phyloP scores from a whole-genome alignment of 2,329 filamentous ascomycete species.

The Verticillium albo-atrum region DNA sequence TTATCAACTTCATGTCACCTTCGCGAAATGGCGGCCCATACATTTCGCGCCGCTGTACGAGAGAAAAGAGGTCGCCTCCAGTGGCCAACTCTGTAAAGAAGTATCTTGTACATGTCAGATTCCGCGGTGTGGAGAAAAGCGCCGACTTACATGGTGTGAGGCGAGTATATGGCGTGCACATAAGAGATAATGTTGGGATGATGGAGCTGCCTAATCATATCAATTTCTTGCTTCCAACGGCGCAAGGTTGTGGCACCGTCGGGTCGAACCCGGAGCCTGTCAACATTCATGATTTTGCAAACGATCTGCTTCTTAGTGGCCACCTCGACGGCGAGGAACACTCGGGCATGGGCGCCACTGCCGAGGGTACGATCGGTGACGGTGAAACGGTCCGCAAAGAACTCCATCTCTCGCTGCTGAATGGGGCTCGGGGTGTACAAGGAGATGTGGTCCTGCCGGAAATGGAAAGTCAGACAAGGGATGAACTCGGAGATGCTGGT shows the following conservation, averaged over 20 bases:
- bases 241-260: conserved; percentile 14
- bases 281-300: conserved; percentile 61
- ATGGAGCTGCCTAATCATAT: conserved; percentile 47
- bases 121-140: background rate
- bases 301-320: conserved; percentile 55
- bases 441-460: background rate
- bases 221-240: conserved; percentile 42
- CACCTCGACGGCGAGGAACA: conserved; percentile 38
- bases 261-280: conserved; percentile 9
- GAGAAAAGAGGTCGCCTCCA: conserved; percentile 49
- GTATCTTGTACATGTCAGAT: conserved; percentile 30
- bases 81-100: conserved; percentile 54
- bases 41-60: conserved; percentile 29
- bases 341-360: conserved; percentile 29
- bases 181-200: conserved; percentile 54
- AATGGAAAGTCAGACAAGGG: conserved; percentile 2
- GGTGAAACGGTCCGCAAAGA: conserved; percentile 27
- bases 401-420: conserved; percentile 26
- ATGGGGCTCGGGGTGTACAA: conserved; percentile 4
- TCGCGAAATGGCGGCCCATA: conserved; percentile 24
- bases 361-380: conserved; percentile 31
- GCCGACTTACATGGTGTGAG: conserved; percentile 37
- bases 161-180: conserved; percentile 44
- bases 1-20: conserved; percentile 37
- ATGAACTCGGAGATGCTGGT: background rate